Evolutionary conservation across 2,329 filamentous ascomycete genomes (phyloP).

Genomic region (Phaeosphaeriaceae sp.): DNA sequence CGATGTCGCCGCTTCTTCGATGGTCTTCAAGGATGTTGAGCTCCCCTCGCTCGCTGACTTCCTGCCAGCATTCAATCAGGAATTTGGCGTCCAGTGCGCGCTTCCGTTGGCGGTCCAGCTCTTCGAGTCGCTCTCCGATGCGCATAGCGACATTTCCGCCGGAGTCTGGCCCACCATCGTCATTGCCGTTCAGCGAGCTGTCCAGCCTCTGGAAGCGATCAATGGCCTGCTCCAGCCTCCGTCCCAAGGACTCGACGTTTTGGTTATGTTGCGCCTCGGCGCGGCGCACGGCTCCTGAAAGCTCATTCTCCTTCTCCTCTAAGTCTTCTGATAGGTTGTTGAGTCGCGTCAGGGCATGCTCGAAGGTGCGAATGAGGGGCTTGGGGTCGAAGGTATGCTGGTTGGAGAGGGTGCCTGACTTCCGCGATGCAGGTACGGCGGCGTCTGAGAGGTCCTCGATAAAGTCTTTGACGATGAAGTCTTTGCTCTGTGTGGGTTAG

Average conservation of each 20-base stretch:
- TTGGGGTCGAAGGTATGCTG: slow-evolving; percentile 82
- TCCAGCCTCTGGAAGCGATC: slow-evolving; percentile 91
- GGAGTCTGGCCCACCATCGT: slow-evolving; percentile 60
- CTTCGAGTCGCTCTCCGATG: slow-evolving; percentile 92
- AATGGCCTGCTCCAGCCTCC: slow-evolving; percentile 91
- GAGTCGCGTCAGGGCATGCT: slow-evolving; percentile 75
- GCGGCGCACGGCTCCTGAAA: slow-evolving; percentile 86
- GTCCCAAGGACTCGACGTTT: slow-evolving; percentile 85
- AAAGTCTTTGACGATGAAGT: slow-evolving; percentile 98
- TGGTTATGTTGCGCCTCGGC: slow-evolving; percentile 92
- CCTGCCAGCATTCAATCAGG: slow-evolving; percentile 94
- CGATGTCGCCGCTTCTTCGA: slow-evolving; percentile 86
- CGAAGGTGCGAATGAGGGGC: slow-evolving; percentile 93
- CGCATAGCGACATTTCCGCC: slow-evolving; percentile 92
- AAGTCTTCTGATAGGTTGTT: slow-evolving; percentile 80
- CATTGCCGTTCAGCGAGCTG: slow-evolving; percentile 75
- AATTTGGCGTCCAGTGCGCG: slow-evolving; percentile 93
- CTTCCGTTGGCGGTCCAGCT: slow-evolving; percentile 89
- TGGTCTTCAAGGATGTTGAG: slow-evolving; percentile 89
- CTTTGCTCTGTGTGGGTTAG: slow-evolving; percentile 55
- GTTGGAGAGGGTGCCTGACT: slow-evolving; percentile 67
- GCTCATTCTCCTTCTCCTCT: slow-evolving; percentile 87
- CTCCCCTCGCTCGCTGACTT: slow-evolving; percentile 89
- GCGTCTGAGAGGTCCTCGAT: slow-evolving; percentile 90
- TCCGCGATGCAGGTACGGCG: slow-evolving; percentile 79